phyloP scores from a whole-genome alignment of 106 monocot genomes.

The Triglochin maritima region DNA sequence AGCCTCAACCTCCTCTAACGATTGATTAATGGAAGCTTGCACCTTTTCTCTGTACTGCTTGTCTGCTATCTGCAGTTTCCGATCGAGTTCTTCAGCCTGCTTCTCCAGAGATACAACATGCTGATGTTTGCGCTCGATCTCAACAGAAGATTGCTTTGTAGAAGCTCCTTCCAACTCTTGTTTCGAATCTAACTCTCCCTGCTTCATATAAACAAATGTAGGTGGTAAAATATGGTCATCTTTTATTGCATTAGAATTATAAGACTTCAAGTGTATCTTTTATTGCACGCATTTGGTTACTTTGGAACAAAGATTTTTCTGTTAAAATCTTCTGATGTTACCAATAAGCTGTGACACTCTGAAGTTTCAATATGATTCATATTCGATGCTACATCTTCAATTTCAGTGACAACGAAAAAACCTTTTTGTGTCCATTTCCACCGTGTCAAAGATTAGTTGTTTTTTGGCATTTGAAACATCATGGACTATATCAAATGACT shows the following conservation, averaged over 20 bases:
- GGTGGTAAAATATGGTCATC: background rate
- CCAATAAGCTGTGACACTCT: no score
- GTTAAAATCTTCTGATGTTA: no score
- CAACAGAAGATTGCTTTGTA: constrained; percentile 13
- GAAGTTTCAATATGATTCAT: no score
- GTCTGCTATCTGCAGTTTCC: constrained; percentile 34
- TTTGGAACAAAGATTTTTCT: no score
- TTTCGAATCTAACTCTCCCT: constrained; percentile 37
- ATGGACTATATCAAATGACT: no score
- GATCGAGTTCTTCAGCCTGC: constrained; percentile 41
- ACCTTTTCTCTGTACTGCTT: constrained; percentile 17
- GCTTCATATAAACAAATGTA: background rate
- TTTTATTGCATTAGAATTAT: background rate
- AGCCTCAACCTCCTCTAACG: constrained; percentile 24
- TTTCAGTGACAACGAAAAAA: no score
- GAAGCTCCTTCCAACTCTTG: constrained; percentile 31
- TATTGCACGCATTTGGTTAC: background rate
- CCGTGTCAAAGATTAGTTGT: no score
- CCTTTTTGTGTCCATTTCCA: no score
- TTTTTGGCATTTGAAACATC: no score
- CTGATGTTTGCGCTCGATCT: constrained; percentile 31
- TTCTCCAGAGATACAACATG: constrained; percentile 22
- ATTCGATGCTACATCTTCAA: no score
- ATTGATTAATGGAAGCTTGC: constrained; percentile 19
- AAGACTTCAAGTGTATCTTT: background rate